These are phyloP conservation scores for Apiotrichum gamsii DNA, from an alignment of 1,284 basidiomycete species.

Conservation along the genomic window DNA sequence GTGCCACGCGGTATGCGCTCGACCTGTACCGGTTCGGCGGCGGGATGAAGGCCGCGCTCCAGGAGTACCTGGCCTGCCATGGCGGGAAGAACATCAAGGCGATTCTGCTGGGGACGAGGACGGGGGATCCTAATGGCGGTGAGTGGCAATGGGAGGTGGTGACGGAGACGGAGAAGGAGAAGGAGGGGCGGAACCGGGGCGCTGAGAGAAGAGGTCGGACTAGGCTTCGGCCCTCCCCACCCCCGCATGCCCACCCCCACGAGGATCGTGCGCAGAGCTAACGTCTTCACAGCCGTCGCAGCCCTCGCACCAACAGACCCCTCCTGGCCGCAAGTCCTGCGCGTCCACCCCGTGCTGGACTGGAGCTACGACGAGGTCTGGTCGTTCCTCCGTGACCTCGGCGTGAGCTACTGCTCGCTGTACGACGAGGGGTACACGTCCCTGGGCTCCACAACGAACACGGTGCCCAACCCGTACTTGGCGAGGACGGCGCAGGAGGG, in stretches of 20 bases:
- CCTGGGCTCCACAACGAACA: conserved; percentile 90
- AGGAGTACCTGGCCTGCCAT: conserved; percentile 59
- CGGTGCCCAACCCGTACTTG: conserved; percentile 82
- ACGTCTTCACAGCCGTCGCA: conserved; percentile 51
- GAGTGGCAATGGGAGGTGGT: conserved; percentile 33
- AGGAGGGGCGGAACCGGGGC: neutral
- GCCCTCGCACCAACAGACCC: conserved; percentile 72
- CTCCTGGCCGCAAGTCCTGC: conserved; percentile 82
- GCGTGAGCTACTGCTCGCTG: conserved; percentile 76
- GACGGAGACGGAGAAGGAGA: neutral
- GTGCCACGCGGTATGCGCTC: conserved; percentile 64
- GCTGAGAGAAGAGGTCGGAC: neutral
- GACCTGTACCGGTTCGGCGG: conserved; percentile 70
- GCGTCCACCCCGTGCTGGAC: conserved; percentile 92
- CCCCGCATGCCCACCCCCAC: no score
- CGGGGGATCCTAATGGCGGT: conserved; percentile 90
- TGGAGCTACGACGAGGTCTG: conserved; percentile 90
- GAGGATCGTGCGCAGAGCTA: neutral
- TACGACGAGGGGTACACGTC: conserved; percentile 97
- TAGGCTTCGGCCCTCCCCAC: no score
- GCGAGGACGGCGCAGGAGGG: conserved; percentile 43
- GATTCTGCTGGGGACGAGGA: conserved; percentile 81
- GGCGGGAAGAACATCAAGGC: conserved; percentile 55
- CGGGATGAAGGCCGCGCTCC: conserved; percentile 75
- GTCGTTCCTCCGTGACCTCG: conserved; percentile 69